Evolutionary conservation across 2,329 filamentous ascomycete genomes (phyloP), one percentile per base, ranked within the genome.

Genomic region (Fusarium sp.): DNA sequence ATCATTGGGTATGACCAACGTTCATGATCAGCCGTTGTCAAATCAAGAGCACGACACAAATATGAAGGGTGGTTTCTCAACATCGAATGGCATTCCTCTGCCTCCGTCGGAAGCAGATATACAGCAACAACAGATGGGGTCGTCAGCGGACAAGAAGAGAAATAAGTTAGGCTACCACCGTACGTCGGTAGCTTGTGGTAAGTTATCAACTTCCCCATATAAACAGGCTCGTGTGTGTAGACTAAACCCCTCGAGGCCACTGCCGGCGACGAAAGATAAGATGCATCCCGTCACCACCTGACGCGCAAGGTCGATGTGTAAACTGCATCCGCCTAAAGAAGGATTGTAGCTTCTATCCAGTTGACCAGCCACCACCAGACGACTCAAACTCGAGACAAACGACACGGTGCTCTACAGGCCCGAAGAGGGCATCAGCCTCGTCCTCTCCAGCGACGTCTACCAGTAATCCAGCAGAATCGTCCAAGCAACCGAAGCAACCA

Each of bases 101-200:
- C 81, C 81, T 75, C 79, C 75, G 66, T 75, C 77, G 57, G 77
- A 78, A 39, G 55, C 77, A 50, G 81, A 82, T 40, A 55, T 57
- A 8, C 73, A 77, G 23, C 75, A 76, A 16, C 57, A 70, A 23
- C 69, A 76, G 39, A 62, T 81, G 57, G 78, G 78, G 27, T 74
- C 80, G 31, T 72, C 81, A n/a, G 81, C 79, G 37, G 87, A 89
- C 63, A 89, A 87, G 80, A 86, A 84, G 65, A 90, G 95, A 77
- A 98, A 97, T 81, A 98, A 97, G 82, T 87, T 98, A 66, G 95
- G 95, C 40, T 98, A 98, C 79, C 95, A 98, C 83, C 90, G 95
- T 77, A 97, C 94, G 37, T 97, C 95, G 46, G 94, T 98, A 74
- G 96, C 95, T 73, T 98, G 95, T 84, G 92, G 95, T 98, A 88